Conservation (phyloP, 176 grass and related monocot genomes). For the Carex littledalei region DNA sequence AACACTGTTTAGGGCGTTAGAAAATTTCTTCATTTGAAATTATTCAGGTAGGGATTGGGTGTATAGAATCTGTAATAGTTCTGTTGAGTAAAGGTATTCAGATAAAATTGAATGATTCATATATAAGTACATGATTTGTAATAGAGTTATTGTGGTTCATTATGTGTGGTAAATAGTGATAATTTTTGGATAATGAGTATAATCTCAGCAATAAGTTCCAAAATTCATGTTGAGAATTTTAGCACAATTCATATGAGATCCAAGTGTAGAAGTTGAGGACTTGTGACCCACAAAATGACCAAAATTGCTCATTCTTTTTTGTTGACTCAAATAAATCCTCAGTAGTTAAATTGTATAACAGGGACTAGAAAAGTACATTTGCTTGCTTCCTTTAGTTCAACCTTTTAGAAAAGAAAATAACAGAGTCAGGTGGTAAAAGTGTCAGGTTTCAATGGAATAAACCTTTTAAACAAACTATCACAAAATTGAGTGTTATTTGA, state of each 20-base stretch:
- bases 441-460: not conserved
- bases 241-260: not conserved
- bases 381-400: not conserved
- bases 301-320: not conserved
- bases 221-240: not conserved
- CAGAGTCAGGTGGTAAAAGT: not conserved
- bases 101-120: not conserved
- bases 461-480: not conserved
- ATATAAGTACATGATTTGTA: too few species aligned
- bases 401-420: not conserved
- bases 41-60: not conserved
- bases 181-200: not conserved
- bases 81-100: not conserved
- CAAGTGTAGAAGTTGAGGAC: not conserved
- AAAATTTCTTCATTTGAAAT: not conserved
- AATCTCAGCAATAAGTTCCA: not conserved
- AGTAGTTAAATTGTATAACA: not conserved
- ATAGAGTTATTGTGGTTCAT: too few species aligned
- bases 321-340: not conserved
- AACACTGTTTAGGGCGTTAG: not conserved
- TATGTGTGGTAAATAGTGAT: not conserved
- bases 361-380: not conserved
- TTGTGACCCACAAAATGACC: not conserved
- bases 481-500: not conserved
- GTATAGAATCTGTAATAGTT: not conserved